A percentile compares a stretch with the other conserved stretches of the same genome.
These are phyloP conservation scores for Suhomyces terraborum DNA, from an alignment of 1,139 yeast genomes.

Conservation along the genomic window DNA sequence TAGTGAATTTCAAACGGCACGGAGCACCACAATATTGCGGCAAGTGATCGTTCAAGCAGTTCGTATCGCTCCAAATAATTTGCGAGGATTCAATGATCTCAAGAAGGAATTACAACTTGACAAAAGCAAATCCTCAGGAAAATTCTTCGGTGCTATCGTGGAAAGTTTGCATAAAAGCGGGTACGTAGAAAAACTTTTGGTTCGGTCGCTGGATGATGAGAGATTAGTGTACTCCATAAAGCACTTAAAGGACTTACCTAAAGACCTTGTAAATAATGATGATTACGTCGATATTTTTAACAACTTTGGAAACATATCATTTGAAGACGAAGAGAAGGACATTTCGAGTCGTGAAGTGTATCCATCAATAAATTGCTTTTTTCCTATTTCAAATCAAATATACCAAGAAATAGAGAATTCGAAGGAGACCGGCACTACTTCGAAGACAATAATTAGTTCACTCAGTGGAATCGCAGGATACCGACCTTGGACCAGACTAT, in stretches of 20 bases:
- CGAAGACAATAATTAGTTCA: conserved; percentile 50
- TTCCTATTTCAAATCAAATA: conserved; percentile 66
- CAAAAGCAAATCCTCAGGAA: conserved; percentile 42
- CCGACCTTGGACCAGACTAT: conserved; percentile 50
- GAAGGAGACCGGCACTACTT: conserved; percentile 55
- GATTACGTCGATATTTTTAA: conserved; percentile 25
- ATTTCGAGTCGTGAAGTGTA: conserved; percentile 8
- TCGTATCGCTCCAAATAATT: conserved; percentile 64
- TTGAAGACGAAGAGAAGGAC: conserved; percentile 19
- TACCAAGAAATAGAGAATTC: conserved; percentile 44
- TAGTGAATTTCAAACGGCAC: conserved; percentile 25
- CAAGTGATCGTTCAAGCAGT: conserved; percentile 53
- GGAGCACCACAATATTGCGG: conserved; percentile 35
- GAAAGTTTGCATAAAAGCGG: conserved; percentile 53
- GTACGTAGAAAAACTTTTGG: conserved; percentile 58
- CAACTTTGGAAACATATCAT: conserved; percentile 19
- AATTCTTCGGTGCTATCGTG: conserved; percentile 55
- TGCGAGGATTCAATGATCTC: conserved; percentile 68
- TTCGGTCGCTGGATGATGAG: conserved; percentile 50
- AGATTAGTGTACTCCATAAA: conserved; percentile 59
- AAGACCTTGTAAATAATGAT: conserved; percentile 27
- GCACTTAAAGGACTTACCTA: conserved; percentile 55
- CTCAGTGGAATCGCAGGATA: conserved; percentile 58
- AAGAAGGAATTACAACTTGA: conserved; percentile 62
- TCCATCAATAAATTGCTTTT: conserved; percentile 51